Evolutionary conservation across 2,329 filamentous ascomycete genomes (phyloP).

Genomic region (Colletotrichum sp.): DNA sequence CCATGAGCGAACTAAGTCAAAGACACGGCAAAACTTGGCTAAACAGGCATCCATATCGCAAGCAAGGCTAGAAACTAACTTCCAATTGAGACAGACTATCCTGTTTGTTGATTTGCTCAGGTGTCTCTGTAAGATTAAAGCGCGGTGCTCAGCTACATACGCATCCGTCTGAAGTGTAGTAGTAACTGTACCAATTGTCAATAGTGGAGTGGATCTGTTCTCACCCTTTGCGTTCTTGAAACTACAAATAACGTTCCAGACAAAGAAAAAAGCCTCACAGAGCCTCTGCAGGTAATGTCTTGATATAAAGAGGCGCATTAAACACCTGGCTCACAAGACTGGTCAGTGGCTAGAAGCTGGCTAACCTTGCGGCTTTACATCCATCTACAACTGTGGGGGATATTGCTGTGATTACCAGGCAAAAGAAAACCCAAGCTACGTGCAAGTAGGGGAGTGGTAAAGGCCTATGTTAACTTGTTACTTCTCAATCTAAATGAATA

Average conservation of each 20-base stretch:
- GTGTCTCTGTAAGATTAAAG: not conserved
- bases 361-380: not conserved
- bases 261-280: not conserved
- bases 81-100: not conserved
- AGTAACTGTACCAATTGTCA: not conserved
- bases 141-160: not conserved
- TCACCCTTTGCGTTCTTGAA: not conserved
- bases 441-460: not conserved
- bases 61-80: not conserved
- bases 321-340: not conserved
- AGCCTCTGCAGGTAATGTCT: accelerated
- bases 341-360: no score
- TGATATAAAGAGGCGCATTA: not conserved
- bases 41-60: not conserved
- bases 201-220: not conserved
- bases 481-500: not conserved
- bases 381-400: not conserved
- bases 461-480: accelerated
- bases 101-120: not conserved
- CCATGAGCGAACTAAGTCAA: not conserved
- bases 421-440: not conserved
- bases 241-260: not conserved
- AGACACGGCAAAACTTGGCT: not conserved
- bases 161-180: not conserved
- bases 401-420: not conserved